Conservation (phyloP, 805 yeast genomes). For the Candida cerambycidarum region DNA sequence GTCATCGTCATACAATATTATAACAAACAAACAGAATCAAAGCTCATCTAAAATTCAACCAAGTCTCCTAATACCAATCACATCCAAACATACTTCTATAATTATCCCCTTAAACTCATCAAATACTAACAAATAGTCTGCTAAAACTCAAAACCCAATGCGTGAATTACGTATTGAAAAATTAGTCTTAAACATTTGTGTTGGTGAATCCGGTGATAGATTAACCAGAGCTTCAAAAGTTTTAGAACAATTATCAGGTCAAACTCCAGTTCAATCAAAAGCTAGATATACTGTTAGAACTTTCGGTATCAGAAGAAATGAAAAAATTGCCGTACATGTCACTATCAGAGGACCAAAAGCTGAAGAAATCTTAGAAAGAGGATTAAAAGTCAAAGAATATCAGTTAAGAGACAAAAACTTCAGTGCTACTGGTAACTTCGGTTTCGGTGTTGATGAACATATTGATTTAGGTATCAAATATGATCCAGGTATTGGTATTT, state of each 20-base stretch:
- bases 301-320: slow-evolving; percentile 99
- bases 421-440: slow-evolving; percentile 99
- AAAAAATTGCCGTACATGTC: slow-evolving; percentile 98
- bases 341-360: slow-evolving; percentile 99
- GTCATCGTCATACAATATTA: no score
- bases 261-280: slow-evolving; percentile 99
- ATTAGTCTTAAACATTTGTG: slow-evolving; percentile 99
- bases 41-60: no score
- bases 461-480: slow-evolving; percentile 99
- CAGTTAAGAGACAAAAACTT: slow-evolving; percentile 93
- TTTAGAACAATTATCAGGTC: slow-evolving; percentile 99
- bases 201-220: slow-evolving; percentile 99
- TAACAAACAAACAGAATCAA: no score
- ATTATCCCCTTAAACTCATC: no score
- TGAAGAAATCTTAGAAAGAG: slow-evolving; percentile 97
- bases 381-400: slow-evolving; percentile 99
- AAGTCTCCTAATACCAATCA: no score
- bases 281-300: slow-evolving; percentile 99
- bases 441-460: slow-evolving; percentile 99
- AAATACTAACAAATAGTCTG: slow-evolving; percentile 18
- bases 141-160: slow-evolving; percentile 82
- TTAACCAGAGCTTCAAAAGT: slow-evolving; percentile 99
- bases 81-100: no score
- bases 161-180: slow-evolving; percentile 99
- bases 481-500: slow-evolving; percentile 99